phyloP scores from a whole-genome alignment of 345 rosid genomes.

The Psidium guajava region DNA sequence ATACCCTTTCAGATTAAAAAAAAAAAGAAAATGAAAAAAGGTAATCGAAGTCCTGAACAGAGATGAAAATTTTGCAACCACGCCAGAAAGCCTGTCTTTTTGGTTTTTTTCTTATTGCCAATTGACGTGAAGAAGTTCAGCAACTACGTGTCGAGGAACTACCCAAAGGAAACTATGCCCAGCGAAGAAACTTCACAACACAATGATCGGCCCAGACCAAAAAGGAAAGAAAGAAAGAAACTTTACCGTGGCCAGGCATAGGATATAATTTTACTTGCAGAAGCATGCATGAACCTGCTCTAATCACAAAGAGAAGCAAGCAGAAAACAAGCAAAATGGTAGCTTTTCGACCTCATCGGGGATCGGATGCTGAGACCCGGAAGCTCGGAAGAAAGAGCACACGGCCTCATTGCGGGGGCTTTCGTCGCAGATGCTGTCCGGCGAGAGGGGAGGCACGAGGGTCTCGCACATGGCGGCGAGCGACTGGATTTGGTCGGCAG shows the following conservation, averaged over 20 bases:
- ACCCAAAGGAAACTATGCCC: not conserved
- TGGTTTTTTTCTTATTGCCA: not conserved
- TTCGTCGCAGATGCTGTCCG: conserved; percentile 3
- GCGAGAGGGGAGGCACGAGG: conserved; percentile 46
- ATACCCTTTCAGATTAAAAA: not conserved
- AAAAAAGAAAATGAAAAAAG: too few species aligned
- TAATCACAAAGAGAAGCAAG: not conserved
- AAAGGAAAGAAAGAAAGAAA: not conserved
- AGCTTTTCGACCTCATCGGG: conserved; percentile 40
- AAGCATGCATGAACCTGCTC: not conserved
- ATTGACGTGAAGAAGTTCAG: not conserved
- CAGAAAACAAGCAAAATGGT: not conserved
- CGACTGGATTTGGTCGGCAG: conserved; percentile 46
- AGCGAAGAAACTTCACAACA: not conserved
- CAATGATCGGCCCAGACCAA: not conserved
- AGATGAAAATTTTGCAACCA: not conserved
- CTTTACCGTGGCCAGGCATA: not conserved
- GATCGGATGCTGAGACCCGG: conserved; percentile 47
- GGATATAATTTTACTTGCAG: not conserved
- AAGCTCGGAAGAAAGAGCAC: conserved; percentile 27
- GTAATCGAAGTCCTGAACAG: not conserved
- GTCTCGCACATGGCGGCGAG: conserved; percentile 52
- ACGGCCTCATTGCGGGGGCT: conserved; percentile 17
- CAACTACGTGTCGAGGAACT: not conserved
- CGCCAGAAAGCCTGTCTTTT: not conserved